Conservation (phyloP, 1,284 basidiomycete genomes). For the Golubevia pallescens region DNA sequence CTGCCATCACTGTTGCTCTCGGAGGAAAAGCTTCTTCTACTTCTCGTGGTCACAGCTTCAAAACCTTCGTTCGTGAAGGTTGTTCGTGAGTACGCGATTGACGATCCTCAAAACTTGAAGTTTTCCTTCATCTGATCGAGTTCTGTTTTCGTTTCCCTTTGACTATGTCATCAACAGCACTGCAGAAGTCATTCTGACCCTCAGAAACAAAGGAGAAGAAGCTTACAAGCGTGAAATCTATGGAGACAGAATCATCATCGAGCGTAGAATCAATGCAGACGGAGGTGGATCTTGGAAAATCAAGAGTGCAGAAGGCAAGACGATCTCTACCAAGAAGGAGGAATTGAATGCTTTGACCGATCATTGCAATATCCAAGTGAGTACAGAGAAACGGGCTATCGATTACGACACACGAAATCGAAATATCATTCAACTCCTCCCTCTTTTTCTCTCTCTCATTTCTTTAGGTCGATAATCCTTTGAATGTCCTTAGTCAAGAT, state of each 20-base stretch:
- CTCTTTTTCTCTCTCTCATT: neutral
- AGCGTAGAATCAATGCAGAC: slow-evolving; percentile 78
- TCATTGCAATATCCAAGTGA: slow-evolving; percentile 85
- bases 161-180: slow-evolving; percentile 66
- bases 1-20: slow-evolving; percentile 88
- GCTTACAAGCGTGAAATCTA: slow-evolving; percentile 84
- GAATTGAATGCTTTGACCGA: slow-evolving; percentile 86
- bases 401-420: too few relatives aligned
- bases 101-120: too few relatives aligned
- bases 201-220: slow-evolving; percentile 88
- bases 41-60: slow-evolving; percentile 26
- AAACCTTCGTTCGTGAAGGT: slow-evolving; percentile 28
- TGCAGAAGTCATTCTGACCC: slow-evolving; percentile 77
- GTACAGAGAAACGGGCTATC: neutral
- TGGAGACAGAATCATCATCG: slow-evolving; percentile 82
- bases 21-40: slow-evolving; percentile 80
- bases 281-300: slow-evolving; percentile 83
- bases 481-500: slow-evolving; percentile 75
- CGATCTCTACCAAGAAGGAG: slow-evolving; percentile 80
- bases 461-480: slow-evolving; percentile 82
- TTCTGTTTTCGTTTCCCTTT: neutral
- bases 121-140: neutral
- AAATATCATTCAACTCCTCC: too few relatives aligned
- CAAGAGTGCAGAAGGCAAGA: slow-evolving; percentile 71
- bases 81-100: neutral